Percentiles rank a stretch among this genome's conserved stretches.
Evolutionary conservation across 2,329 filamentous ascomycete species (phyloP).

Genomic region (Xylariaceae sp.): DNA sequence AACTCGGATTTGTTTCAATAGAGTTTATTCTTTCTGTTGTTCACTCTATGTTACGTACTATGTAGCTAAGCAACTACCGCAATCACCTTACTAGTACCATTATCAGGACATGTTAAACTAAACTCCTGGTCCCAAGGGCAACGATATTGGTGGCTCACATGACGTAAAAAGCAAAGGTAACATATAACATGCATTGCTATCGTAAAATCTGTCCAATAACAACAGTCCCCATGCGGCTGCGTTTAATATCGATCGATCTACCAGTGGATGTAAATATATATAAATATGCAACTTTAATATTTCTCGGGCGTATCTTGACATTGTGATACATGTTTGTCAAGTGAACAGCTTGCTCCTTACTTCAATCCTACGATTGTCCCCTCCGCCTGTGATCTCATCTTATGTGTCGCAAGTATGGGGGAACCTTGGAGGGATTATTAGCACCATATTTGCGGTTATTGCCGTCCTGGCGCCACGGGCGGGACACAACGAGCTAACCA

Average conservation of each 20-base stretch:
- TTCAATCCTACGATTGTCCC: not conserved
- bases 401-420: too few species aligned
- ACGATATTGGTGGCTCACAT: slow-evolving; percentile 7
- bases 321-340: not conserved
- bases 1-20: slow-evolving; percentile 7
- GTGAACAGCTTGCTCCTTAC: not conserved
- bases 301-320: not conserved
- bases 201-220: not conserved
- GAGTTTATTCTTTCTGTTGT: slow-evolving; percentile 13
- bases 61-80: too few species aligned
- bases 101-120: not conserved
- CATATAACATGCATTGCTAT: slow-evolving; percentile 3
- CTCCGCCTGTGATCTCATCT: too few species aligned
- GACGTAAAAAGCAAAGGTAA: not conserved
- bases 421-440: not conserved
- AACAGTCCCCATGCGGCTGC: too few species aligned
- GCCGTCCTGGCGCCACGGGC: slow-evolving; percentile 8
- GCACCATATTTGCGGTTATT: slow-evolving; percentile 12
- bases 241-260: too few species aligned
- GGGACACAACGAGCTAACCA: not conserved
- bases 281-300: too few species aligned
- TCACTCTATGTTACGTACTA: too few species aligned
- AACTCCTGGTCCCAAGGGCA: not conserved
- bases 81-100: not conserved
- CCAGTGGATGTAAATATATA: too few species aligned